Base-by-base conservation (phyloP, 495 filamentous ascomycete genomes). In the Rusavskia elegans region DNA sequence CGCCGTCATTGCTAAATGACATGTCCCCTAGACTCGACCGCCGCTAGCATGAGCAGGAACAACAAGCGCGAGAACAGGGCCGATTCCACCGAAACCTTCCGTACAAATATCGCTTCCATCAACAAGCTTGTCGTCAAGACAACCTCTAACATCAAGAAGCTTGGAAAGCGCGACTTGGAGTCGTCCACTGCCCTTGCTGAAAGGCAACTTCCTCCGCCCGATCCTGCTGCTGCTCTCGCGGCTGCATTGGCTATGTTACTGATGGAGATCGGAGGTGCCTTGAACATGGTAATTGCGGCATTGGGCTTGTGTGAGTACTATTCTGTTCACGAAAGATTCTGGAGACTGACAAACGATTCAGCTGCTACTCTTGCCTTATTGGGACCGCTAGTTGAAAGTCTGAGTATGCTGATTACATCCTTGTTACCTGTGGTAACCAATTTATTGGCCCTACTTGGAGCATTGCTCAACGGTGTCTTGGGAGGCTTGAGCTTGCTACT, bases 271-370 rank as follows among this genome's bases (percentile, higher is more conserved):
- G 54, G 54, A 20, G 54, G 54, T 16, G 35, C 54, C 29, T 16
- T 55, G 17, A 55, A 48, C 36, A 30, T 55, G 7, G 53, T 60
- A 19, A 48, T 56, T 52, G 44, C 55, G 25, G 46, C 48, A 1
- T 27, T 62, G 32, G 49, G 58, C 7, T 29, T 60, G 55, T 45
- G 55, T 59, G 37, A 38, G 54, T 52, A 17, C 50, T 51, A 5
- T 25, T 54, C 30, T 42, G 10, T 25, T 17, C 5, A 2, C 10
- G 21, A 11, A 10, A 23, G 5, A 45, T 11, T 11, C 5, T 10
- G 20, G 0, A 17, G 10, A 11, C 16, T 23, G 17, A 38, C 35
- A 23, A 25, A 16, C 4, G 10, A n/a, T 45, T 7, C 10, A 51
- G 49, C 50, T 27, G 36, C 54, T 5, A 56, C 54, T 2, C 54